Evolutionary conservation across 371 early-diverging fungal species (phyloP).

Genomic region (Chytridiales sp.): DNA sequence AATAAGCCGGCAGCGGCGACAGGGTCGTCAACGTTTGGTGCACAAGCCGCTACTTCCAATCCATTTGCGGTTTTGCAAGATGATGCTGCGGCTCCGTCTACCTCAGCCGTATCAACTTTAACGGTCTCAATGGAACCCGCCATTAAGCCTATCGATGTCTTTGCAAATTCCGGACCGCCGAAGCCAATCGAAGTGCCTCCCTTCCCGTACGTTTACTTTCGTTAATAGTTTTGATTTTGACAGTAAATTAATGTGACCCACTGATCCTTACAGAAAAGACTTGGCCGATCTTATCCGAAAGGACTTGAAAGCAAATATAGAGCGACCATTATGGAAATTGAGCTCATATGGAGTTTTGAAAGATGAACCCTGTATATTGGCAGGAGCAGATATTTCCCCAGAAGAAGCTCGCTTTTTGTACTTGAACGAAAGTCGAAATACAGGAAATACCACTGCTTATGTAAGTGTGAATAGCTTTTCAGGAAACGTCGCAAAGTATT

Average conservation of each 20-base stretch:
- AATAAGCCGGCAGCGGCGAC: no score
- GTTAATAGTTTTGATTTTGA: neutral
- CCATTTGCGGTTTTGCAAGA: no score
- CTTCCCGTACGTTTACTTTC: neutral
- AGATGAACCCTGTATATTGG: conserved; percentile 14
- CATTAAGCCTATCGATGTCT: no score
- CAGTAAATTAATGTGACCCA: neutral
- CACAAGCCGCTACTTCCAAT: no score
- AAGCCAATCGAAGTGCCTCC: neutral
- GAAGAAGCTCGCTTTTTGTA: conserved; percentile 15
- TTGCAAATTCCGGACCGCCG: neutral
- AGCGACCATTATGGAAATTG: conserved; percentile 12
- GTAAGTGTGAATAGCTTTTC: neutral
- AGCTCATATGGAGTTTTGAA: conserved; percentile 6
- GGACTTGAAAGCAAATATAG: conserved; percentile 5
- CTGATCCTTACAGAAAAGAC: conserved; percentile 3
- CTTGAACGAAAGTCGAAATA: neutral
- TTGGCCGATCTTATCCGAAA: neutral
- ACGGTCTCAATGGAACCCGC: no score
- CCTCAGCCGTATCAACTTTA: no score
- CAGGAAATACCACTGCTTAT: neutral
- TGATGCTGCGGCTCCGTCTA: no score
- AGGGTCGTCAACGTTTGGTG: no score
- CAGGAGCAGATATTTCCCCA: conserved; percentile 8
- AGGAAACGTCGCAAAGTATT: neutral